These are phyloP conservation scores for Orbilia oligospora DNA, from an alignment of 2,329 filamentous ascomycete genomes.

Conservation along the genomic window DNA sequence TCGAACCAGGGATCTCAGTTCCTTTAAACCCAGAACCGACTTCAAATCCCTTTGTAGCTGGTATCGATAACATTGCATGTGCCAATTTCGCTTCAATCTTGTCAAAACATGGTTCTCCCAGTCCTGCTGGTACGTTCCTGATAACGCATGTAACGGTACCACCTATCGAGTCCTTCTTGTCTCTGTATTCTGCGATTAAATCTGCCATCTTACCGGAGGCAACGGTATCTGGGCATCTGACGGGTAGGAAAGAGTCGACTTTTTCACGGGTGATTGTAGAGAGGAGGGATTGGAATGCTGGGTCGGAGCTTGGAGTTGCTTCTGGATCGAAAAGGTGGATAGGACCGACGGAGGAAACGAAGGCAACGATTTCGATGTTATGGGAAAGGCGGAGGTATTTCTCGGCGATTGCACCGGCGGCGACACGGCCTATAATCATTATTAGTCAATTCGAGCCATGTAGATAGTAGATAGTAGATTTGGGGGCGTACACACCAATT, in stretches of 20 bases:
- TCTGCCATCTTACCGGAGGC: constrained; percentile 81
- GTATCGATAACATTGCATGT: constrained; percentile 95
- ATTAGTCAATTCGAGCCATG: neutral
- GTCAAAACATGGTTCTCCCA: constrained; percentile 95
- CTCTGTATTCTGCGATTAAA: constrained; percentile 81
- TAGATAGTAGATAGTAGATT: neutral
- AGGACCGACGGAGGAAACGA: constrained; percentile 85
- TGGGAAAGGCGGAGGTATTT: constrained; percentile 87
- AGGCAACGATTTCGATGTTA: constrained; percentile 91
- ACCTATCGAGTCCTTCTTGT: constrained; percentile 88
- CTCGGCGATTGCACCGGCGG: constrained; percentile 91
- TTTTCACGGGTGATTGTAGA: constrained; percentile 79
- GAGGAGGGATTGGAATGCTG: constrained; percentile 81
- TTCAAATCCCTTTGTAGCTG: constrained; percentile 95
- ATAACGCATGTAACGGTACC: constrained; percentile 96
- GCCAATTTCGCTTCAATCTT: constrained; percentile 93
- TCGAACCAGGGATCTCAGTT: constrained; percentile 86
- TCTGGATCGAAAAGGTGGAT: constrained; percentile 80
- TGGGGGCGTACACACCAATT: constrained; percentile 79
- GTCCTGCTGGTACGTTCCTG: constrained; percentile 83
- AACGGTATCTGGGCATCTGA: constrained; percentile 83
- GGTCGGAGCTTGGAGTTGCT: constrained; percentile 77
- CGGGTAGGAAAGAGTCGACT: constrained; percentile 87
- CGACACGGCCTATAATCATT: constrained; percentile 77
- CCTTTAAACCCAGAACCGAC: constrained; percentile 93